Evolutionary conservation across 208 protist species (phyloP).

Genomic region (Crithidia bombi): DNA sequence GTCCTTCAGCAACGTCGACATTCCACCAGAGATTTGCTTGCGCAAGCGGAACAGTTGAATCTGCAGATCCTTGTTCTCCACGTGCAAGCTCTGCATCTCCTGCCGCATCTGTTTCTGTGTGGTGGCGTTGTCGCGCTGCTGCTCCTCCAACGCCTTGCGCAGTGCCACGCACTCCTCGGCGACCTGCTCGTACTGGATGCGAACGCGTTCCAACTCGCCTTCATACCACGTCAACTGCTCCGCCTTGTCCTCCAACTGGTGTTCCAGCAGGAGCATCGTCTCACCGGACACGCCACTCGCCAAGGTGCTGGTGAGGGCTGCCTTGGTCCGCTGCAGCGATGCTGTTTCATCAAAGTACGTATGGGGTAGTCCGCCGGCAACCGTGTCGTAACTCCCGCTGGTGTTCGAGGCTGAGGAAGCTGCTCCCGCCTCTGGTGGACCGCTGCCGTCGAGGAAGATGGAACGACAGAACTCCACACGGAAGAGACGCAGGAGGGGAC

Average conservation of each 20-base stretch:
- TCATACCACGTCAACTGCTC: slow-evolving; percentile 69
- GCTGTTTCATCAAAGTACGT: slow-evolving; percentile 86
- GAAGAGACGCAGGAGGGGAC: slow-evolving; percentile 79
- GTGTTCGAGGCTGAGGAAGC: not conserved
- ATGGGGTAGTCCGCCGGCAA: slow-evolving; percentile 9
- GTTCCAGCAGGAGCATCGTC: slow-evolving; percentile 51
- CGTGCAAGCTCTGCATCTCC: slow-evolving; percentile 63
- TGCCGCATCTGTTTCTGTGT: slow-evolving; percentile 44
- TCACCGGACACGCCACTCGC: slow-evolving; percentile 59
- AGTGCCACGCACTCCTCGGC: slow-evolving; percentile 55
- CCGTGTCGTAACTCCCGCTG: not conserved
- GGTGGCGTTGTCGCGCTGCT: slow-evolving; percentile 26
- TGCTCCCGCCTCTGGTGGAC: not conserved
- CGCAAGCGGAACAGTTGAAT: slow-evolving; percentile 83
- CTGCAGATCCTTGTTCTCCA: slow-evolving; percentile 91
- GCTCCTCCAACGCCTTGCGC: slow-evolving; percentile 41
- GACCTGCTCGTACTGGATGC: slow-evolving; percentile 64
- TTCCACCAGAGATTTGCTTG: slow-evolving; percentile 76
- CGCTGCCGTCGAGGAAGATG: slow-evolving; percentile 50
- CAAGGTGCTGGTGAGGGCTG: slow-evolving; percentile 55
- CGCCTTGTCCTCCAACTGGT: slow-evolving; percentile 51
- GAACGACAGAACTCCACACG: slow-evolving; percentile 84
- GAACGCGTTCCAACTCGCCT: slow-evolving; percentile 69
- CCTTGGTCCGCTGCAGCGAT: slow-evolving; percentile 73
- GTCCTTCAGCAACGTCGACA: slow-evolving; percentile 66